Evolutionary conservation across 73 alveolate genomes (phyloP).

Genomic region (Stentor coeruleus): DNA sequence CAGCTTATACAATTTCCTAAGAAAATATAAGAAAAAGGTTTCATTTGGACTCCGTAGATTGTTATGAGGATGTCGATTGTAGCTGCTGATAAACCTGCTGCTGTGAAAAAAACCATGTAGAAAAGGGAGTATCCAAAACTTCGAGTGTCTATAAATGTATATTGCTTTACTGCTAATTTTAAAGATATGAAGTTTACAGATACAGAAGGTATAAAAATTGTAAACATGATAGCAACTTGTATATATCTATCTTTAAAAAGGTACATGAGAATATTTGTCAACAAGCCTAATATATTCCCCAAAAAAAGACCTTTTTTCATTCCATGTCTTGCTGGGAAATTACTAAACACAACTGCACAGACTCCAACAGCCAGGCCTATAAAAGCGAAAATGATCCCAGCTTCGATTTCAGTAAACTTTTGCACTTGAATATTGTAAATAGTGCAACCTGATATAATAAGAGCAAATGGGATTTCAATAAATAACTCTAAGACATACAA

Average conservation of each 20-base stretch:
- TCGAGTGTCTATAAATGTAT: background rate
- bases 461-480: background rate
- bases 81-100: background rate
- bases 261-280: background rate
- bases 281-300: background rate
- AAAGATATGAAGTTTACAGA: background rate
- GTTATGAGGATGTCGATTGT: background rate
- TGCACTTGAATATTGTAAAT: background rate
- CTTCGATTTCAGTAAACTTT: background rate
- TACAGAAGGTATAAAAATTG: background rate
- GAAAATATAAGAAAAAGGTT: background rate
- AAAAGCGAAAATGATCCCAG: background rate
- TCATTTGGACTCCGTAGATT: background rate
- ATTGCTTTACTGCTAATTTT: constrained; percentile 8
- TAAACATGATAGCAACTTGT: background rate
- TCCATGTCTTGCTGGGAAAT: constrained; percentile 3
- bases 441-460: background rate
- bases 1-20: background rate
- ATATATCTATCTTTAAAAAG: background rate
- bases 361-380: background rate
- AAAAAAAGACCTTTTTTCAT: background rate
- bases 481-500: background rate
- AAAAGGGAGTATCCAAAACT: constrained; percentile 3
- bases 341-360: background rate
- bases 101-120: constrained; percentile 9